Evolutionary conservation across 1,284 basidiomycete species (phyloP), one percentile per base, ranked within the genome.

Genomic region (Trametes pubescens): DNA sequence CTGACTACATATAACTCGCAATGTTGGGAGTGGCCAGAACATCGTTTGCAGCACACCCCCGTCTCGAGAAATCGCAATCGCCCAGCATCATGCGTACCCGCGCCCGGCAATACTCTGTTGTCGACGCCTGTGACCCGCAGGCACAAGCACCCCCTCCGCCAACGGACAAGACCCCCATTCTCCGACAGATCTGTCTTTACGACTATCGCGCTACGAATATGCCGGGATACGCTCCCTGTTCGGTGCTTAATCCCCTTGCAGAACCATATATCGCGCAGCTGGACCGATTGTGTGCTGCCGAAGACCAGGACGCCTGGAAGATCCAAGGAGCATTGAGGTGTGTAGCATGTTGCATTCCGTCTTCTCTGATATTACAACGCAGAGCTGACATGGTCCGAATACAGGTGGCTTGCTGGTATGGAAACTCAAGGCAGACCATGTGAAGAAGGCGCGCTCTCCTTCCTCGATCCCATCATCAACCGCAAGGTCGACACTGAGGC

Each of bases 401-500:
- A 24, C 35, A 52, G 51, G 10, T 16, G 22, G 10, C n/a, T 52
- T 2, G 7, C 51, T 13, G 51, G 51, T 5, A 14, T 10, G 35
- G 51, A 52, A n/a, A 22, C n/a, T 0, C 8, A 51, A 21, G 34
- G 34, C n/a, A 2, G 21, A 22, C 34, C 35, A 16, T 52, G 51
- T 34, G 51, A 52, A 18, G 51, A 52, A 52, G 34, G 51, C 21
- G 51, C 51, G 10, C 51, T 52, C 32, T 5, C 4, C 51, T 52
- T 38, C 32, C 51, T 52, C 10, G 51, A 52, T n/a, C 51, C 51
- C n/a, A 52, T 52, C 34, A 37, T 52, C 21, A 48, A 7, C 24
- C 47, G 13, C 47, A 24, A 29, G 13, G 4, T 6, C 24, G n/a
- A 48, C 9, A 44, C 8, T 16, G 14, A 16, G 13, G 24, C 22